These are phyloP conservation scores for Trichoderma guizhouense DNA, from an alignment of 2,329 filamentous ascomycete species.

Conservation along the genomic window DNA sequence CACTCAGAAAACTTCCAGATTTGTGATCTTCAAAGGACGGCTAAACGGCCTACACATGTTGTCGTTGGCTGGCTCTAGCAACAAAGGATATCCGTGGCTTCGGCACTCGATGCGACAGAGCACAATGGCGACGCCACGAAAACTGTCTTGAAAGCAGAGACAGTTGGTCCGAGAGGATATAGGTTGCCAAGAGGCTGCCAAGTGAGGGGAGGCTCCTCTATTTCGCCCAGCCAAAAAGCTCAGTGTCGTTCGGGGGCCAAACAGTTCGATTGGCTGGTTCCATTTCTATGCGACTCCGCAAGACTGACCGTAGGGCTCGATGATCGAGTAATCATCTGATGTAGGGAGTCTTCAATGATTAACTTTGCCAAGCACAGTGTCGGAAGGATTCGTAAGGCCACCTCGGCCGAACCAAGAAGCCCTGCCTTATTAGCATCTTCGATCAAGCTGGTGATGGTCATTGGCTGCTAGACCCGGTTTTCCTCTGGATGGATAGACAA, in stretches of 20 bases:
- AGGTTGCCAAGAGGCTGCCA: neutral
- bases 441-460: neutral
- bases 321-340: neutral
- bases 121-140: neutral
- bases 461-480: constrained; percentile 4
- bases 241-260: neutral
- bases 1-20: neutral
- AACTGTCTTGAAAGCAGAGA: neutral
- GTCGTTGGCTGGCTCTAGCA: neutral
- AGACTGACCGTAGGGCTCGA: neutral
- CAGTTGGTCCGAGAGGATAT: neutral
- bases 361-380: neutral
- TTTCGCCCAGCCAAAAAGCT: neutral
- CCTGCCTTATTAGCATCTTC: neutral
- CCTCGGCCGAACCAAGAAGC: neutral
- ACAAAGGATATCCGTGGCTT: neutral
- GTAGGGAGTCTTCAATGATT: neutral
- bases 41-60: neutral
- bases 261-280: neutral
- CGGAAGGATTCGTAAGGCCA: neutral
- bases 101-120: neutral
- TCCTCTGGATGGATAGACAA: neutral
- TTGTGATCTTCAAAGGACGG: neutral
- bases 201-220: neutral
- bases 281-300: neutral